These are phyloP conservation scores for Microdochium trichocladiopsis DNA, from an alignment of 2,329 filamentous ascomycete species.

Conservation along the genomic window DNA sequence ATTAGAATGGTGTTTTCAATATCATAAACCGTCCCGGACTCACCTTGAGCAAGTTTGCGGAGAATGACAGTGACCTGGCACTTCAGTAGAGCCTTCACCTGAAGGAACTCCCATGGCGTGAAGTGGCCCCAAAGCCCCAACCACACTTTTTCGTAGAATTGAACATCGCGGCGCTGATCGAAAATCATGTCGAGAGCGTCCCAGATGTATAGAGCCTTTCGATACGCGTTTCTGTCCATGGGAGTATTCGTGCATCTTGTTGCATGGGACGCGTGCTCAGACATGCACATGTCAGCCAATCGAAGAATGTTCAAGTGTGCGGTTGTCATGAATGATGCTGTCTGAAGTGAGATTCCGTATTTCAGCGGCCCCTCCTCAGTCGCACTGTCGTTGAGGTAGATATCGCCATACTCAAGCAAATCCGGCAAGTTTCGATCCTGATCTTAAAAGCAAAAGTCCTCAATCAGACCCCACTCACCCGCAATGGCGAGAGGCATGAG, in stretches of 20 bases:
- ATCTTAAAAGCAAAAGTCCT: too few relatives aligned
- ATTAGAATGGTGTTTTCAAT: too few relatives aligned
- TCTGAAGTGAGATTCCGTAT: too few relatives aligned
- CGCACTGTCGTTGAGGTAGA: background rate
- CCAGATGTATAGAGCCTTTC: background rate
- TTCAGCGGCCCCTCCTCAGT: background rate
- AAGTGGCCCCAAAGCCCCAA: background rate
- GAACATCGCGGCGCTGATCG: background rate
- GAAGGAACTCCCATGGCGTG: background rate
- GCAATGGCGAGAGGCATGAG: background rate
- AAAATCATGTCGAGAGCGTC: background rate
- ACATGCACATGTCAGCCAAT: too few relatives aligned
- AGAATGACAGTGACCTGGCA: background rate
- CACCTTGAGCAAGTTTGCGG: too few relatives aligned
- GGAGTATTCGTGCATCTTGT: too few relatives aligned
- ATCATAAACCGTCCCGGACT: too few relatives aligned
- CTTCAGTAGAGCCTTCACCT: background rate
- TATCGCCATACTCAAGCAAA: background rate
- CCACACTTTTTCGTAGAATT: background rate
- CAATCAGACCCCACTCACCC: too few relatives aligned
- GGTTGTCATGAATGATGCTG: too few relatives aligned
- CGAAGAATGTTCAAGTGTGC: too few relatives aligned
- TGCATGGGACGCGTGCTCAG: too few relatives aligned
- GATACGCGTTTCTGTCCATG: too few relatives aligned
- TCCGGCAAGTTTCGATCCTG: background rate